Percentiles rank a stretch among this genome's conserved stretches.
Evolutionary conservation across 306 rosid species (phyloP).

Genomic region (Cotoneaster glaucophyllus): DNA sequence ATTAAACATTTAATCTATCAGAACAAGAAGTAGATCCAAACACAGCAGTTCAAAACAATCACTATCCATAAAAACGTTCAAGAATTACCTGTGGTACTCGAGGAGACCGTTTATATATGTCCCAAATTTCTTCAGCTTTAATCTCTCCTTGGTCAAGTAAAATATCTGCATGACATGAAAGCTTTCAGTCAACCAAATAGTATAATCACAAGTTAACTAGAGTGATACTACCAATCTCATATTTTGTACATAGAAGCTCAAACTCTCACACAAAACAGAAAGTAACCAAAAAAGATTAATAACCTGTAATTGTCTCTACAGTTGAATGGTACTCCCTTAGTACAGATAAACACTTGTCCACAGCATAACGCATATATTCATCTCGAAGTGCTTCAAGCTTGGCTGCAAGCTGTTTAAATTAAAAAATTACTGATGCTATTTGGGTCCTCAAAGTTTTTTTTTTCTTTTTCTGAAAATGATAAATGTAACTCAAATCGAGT

Average conservation of each 20-base stretch:
- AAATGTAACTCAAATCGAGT: conserved; percentile 14
- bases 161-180: conserved; percentile 56
- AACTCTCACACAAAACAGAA: background rate
- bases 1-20: background rate
- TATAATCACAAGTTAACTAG: conserved; percentile 3
- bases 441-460: background rate
- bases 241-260: background rate
- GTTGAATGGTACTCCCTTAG: conserved; percentile 70
- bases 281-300: conserved; percentile 15
- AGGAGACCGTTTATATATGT: conserved; percentile 58
- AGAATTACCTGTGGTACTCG: conserved; percentile 63
- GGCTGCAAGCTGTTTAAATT: conserved; percentile 67
- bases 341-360: conserved; percentile 65
- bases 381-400: conserved; percentile 91
- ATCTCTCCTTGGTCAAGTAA: conserved; percentile 80
- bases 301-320: conserved; percentile 93
- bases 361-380: conserved; percentile 89
- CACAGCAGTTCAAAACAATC: background rate
- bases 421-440: background rate
- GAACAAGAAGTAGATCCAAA: background rate
- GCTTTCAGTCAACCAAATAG: background rate
- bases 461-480: background rate
- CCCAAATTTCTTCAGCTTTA: conserved; percentile 78
- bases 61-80: conserved; percentile 6
- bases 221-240: too few relatives aligned